These are phyloP conservation scores for Sphenostylis stenocarpa DNA, from an alignment of 306 rosid genomes.

Conservation along the genomic window DNA sequence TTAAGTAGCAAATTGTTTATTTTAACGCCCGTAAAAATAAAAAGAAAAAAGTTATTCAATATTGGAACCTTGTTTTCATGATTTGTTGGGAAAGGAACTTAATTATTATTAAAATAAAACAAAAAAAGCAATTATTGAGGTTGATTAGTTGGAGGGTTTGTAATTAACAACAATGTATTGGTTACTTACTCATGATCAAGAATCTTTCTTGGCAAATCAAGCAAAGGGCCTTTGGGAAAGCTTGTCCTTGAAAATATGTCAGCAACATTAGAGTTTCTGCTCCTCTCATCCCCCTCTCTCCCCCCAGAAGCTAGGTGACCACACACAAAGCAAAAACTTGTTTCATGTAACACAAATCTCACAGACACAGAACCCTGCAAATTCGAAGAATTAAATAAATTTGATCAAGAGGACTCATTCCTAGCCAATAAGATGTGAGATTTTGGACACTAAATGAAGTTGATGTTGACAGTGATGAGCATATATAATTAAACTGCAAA, in stretches of 20 bases:
- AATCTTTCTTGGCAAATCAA: conserved; percentile 70
- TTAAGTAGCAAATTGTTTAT: not conserved
- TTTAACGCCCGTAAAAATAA: not conserved
- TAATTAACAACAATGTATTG: not conserved
- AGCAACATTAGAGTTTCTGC: conserved; percentile 72
- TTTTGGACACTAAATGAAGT: not conserved
- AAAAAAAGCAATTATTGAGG: conserved; percentile 1
- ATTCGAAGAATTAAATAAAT: not conserved
- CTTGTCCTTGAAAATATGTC: conserved; percentile 72
- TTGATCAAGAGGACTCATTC: not conserved
- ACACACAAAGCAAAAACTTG: conserved; percentile 88
- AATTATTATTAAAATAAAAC: conserved; percentile 27
- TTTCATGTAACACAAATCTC: conserved; percentile 69
- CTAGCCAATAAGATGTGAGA: not conserved
- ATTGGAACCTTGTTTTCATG: conserved; percentile 39
- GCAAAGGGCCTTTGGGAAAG: conserved; percentile 65
- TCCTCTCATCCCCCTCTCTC: conserved; percentile 64
- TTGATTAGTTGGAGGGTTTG: conserved; percentile 36
- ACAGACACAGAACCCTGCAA: conserved; percentile 90
- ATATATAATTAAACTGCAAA: not conserved
- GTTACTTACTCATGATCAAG: conserved; percentile 74
- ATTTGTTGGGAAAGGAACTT: conserved; percentile 31
- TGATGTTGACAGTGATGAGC: conserved; percentile 35
- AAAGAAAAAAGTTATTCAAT: conserved; percentile 16
- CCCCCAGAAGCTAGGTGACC: conserved; percentile 88